Evolutionary conservation across 306 rosid species (phyloP).

Genomic region (Cicer chorassanicum): DNA sequence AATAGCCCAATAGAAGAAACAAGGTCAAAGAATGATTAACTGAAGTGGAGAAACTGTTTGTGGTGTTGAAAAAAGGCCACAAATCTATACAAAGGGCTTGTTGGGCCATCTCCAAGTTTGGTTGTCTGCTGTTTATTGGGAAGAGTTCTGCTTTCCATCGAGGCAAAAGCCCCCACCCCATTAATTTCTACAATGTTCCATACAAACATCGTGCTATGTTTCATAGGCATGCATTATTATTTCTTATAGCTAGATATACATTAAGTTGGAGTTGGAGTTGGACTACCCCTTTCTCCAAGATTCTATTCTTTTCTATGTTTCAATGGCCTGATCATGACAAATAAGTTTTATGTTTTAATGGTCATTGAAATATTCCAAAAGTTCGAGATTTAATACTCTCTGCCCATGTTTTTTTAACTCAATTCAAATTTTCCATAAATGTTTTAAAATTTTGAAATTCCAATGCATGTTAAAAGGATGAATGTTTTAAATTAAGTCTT

Average conservation of each 20-base stretch:
- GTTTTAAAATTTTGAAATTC: no score
- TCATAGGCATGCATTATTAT: conserved; percentile 54
- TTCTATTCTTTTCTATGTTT: conserved; percentile 52
- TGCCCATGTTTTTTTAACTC: not conserved
- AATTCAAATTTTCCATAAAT: no score
- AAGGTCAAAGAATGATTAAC: conserved; percentile 50
- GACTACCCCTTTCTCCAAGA: conserved; percentile 40
- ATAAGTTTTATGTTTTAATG: not conserved
- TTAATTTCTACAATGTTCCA: conserved; percentile 36
- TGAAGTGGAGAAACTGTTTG: conserved; percentile 53
- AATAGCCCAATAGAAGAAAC: not conserved
- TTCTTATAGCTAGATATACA: conserved; percentile 31
- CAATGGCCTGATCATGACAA: conserved; percentile 34
- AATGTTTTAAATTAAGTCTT: no score
- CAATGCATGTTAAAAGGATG: no score
- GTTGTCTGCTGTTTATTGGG: conserved; percentile 42
- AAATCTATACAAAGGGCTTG: conserved; percentile 24
- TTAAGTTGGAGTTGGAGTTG: conserved; percentile 17
- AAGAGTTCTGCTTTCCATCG: conserved; percentile 43
- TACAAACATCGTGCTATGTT: conserved; percentile 42
- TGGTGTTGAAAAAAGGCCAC: conserved; percentile 47
- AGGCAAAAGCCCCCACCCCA: conserved; percentile 42
- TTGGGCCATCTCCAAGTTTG: conserved; percentile 48
- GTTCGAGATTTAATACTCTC: not conserved
- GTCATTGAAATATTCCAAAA: not conserved